Conservation (phyloP, 192 early-diverging fungal species). For the Coemansia sp. region DNA sequence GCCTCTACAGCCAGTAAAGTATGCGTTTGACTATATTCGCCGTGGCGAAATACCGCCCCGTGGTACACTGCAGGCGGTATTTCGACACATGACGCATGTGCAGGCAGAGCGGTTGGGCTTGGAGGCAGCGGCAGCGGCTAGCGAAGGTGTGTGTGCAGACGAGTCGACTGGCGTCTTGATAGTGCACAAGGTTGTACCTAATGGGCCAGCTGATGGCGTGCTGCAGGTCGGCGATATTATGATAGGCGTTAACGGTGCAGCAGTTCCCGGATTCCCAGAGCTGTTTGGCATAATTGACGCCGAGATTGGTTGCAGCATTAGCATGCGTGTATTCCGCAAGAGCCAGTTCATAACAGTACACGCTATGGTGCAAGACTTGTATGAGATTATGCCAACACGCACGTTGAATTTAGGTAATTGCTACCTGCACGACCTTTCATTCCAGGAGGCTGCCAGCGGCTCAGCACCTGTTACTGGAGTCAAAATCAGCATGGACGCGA, state of each 20-base stretch:
- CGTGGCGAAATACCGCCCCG: constrained; percentile 61
- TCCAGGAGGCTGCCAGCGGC: constrained; percentile 58
- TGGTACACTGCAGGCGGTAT: constrained; percentile 73
- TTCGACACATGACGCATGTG: constrained; percentile 64
- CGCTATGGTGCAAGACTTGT: constrained; percentile 64
- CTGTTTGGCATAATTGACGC: constrained; percentile 64
- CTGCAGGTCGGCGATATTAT: constrained; percentile 73
- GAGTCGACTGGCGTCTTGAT: constrained; percentile 67
- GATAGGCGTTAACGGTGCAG: constrained; percentile 57
- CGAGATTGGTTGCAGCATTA: constrained; percentile 51
- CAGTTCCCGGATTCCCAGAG: constrained; percentile 63
- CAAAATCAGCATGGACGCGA: background rate
- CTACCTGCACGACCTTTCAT: constrained; percentile 68
- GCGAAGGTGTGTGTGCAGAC: constrained; percentile 61
- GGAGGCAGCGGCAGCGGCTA: constrained; percentile 4
- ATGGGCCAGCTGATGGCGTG: constrained; percentile 66
- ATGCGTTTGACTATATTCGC: constrained; percentile 62
- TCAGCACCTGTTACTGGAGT: constrained; percentile 30
- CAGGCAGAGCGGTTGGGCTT: constrained; percentile 32
- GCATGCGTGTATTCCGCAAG: constrained; percentile 60
- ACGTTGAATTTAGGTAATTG: constrained; percentile 80
- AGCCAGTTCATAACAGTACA: constrained; percentile 46
- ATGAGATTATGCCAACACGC: constrained; percentile 74
- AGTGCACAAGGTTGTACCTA: constrained; percentile 61
- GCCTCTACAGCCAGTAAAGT: constrained; percentile 67